phyloP scores from a whole-genome alignment of 108 stramenopile genomes.

The Stephanodiscus minutulus region DNA sequence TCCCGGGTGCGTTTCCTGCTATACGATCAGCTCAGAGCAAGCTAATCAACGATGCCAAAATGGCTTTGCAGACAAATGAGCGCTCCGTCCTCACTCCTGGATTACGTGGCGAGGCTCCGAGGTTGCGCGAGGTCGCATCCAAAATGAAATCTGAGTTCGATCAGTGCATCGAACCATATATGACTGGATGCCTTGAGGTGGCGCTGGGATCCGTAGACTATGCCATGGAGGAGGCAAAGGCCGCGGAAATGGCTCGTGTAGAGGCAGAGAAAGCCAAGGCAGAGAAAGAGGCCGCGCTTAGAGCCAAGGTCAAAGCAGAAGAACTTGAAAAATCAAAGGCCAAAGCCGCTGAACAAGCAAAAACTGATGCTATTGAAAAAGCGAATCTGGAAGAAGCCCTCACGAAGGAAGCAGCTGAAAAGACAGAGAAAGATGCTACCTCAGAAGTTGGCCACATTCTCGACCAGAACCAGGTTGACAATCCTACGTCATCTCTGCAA shows the following conservation, averaged over 20 bases:
- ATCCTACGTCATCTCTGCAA: background rate
- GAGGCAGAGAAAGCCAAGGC: slow-evolving; percentile 39
- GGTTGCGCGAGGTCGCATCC: slow-evolving; percentile 70
- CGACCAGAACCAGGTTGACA: slow-evolving; percentile 7
- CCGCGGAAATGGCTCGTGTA: slow-evolving; percentile 21
- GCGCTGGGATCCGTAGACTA: slow-evolving; percentile 62
- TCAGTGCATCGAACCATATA: slow-evolving; percentile 63
- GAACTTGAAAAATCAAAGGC: slow-evolving; percentile 22
- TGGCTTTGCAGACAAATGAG: slow-evolving; percentile 69
- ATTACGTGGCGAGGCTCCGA: slow-evolving; percentile 67
- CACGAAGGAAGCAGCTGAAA: background rate
- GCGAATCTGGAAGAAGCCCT: background rate
- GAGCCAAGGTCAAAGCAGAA: slow-evolving; percentile 16
- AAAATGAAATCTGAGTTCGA: slow-evolving; percentile 60
- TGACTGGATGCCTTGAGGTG: slow-evolving; percentile 65
- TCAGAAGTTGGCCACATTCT: slow-evolving; percentile 1
- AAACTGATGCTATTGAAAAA: slow-evolving; percentile 3
- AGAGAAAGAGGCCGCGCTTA: slow-evolving; percentile 38
- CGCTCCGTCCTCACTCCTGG: slow-evolving; percentile 76
- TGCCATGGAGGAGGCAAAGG: slow-evolving; percentile 30
- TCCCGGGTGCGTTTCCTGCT: slow-evolving; percentile 69
- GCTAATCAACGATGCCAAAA: slow-evolving; percentile 49
- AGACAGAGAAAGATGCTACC: slow-evolving; percentile 4
- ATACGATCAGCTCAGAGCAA: slow-evolving; percentile 53
- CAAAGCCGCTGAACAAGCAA: slow-evolving; percentile 14